Evolutionary conservation across 164 flowering plant species (phyloP), one percentile per base, ranked within the genome.

Genomic region (Pachysandra terminalis): DNA sequence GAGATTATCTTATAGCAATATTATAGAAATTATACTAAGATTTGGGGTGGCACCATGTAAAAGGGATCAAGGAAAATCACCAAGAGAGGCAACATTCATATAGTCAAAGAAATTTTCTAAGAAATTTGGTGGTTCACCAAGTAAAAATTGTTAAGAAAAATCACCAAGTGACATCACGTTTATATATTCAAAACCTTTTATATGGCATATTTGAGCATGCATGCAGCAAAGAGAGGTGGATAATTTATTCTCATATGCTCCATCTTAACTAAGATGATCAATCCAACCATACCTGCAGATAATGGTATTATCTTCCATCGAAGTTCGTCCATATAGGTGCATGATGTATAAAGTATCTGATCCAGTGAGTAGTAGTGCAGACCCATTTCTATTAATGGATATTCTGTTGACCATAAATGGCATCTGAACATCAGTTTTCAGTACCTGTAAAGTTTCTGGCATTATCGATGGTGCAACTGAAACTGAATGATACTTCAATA

Each of bases 311-410:
- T 86, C 85, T 67, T 73, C 78, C 2, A 65, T 19, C 22, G 95
- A 87, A 74, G 77, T 68, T 26, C 80, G 82, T 19, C 96, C 91
- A 73, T 81, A 87, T 13, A 94, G 85, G 63, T 83, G 79, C 91
- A 91, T 85, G 32, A 90, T 84, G 61, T 80, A 80, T 5, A 90
- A 56, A 40, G 84, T 85, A 56, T 78, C 78, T 54, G 82, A 67
- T 61, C 97, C 91, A 53, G 68, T 67, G 35, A 94, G 85, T 9
- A 88, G 65, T 48, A 94, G 22, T 19, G 90, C 88, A 32, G 97
- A 83, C 54, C 97, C 96, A 72, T 80, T 81, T 66, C 86, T 75
- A 73, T 90, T 91, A 27, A 90, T 77, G 19, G 90, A 83, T 71
- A 91, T 82, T 58, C 75, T 82, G 63, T 75, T 71, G 14, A 94